Base-by-base conservation (phyloP, 176 grass and related monocot species). In the Ananas comosus region DNA sequence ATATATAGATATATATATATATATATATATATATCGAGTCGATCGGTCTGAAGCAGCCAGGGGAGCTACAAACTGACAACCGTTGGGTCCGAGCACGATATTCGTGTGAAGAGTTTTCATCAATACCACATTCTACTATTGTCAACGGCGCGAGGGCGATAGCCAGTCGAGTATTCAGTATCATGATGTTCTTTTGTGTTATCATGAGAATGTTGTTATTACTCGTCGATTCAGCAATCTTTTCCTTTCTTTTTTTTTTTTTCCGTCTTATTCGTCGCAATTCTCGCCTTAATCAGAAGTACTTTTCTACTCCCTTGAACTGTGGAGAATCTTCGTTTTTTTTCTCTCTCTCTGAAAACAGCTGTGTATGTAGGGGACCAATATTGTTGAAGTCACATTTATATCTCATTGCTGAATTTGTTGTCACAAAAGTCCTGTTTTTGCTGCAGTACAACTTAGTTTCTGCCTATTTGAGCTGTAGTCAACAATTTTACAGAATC, bases 31-130 rank as follows among this genome's bases (percentile, higher is more conserved):
- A 61, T 63, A 49, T 48, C 33, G 57, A 9, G 18, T 16, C 48
- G 33, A 42, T 49, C 23, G 42, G 17, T 63, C 27, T 1, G 13
- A 12, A 49, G 13, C 71, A 50, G 56, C 57, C 11, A 17, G 24
- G 56, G n/a, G 64, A 64, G 54, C 71, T 64, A 59, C 64, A 42
- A 64, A 33, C 71, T 73, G 50, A 73, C 56, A 73, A 14, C 47
- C 18, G 13, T 27, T 50, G 50, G 57, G 51, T 73, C 56, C 13
- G 42, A 49, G 65, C 65, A 11, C 33, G 10, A 49, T 47, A 67
- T 67, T 67, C 10, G 14, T 67, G 65, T 33, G 48, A 49, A 67
- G 65, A 49, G 6, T 7, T 67, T 67, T n/a, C 65, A 48, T 67
- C 14, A 47, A 49, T 33, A 67, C 42, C 65, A 17, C 28, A 67